Evolutionary conservation across 2,329 filamentous ascomycete genomes (phyloP), one percentile per base, ranked within the genome.

Genomic region (Corinectria fuckeliana): DNA sequence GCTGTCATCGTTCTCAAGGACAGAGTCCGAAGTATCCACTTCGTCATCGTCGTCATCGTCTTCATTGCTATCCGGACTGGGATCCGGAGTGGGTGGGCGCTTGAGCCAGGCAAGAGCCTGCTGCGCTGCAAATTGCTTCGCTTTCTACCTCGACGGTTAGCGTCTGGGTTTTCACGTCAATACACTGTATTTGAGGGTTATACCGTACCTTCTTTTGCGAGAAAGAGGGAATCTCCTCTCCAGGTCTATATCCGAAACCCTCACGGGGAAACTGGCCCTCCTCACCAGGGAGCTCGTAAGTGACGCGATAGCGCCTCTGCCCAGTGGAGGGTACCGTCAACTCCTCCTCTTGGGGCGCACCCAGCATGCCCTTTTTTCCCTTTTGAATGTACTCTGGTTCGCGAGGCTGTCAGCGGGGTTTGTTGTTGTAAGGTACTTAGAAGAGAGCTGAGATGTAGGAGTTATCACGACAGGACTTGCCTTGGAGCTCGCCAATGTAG

Each of bases 101-200:
- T 41, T 30, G 42, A 84, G 73, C 73, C 77, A 83, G 7, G 76
- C 70, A 20, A 80, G 64, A 21, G 82, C 82, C 11, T 76, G 77
- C 64, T 78, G 79, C 20, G 84, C 82, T 1, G 84, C 83, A 62
- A 81, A 84, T 60, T 80, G 76, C 69, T 83, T 85, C 21, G 85
- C 83, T 32, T 80, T 70, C 73, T 78, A 47, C 2, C 8, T 7
- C 13, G 4, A 8, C 5, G 11, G 38, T 56, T 23, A 56, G 25
- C 14, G 9, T 16, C 18, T 21, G 13, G 3, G 14, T 14, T n/a
- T n/a, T n/a, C n/a, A n/a, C n/a, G 11, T 14, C 21, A 5, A 21
- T 18, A 14, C n/a, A 21, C 16, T 28, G 5, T 14, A 13, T 3
- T 18, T 14, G n/a, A 21, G 3, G 23, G 6, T 5, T 5, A 42